Evolutionary conservation across 2,329 filamentous ascomycete species (phyloP).

Genomic region (Arthrinium phaeospermum): DNA sequence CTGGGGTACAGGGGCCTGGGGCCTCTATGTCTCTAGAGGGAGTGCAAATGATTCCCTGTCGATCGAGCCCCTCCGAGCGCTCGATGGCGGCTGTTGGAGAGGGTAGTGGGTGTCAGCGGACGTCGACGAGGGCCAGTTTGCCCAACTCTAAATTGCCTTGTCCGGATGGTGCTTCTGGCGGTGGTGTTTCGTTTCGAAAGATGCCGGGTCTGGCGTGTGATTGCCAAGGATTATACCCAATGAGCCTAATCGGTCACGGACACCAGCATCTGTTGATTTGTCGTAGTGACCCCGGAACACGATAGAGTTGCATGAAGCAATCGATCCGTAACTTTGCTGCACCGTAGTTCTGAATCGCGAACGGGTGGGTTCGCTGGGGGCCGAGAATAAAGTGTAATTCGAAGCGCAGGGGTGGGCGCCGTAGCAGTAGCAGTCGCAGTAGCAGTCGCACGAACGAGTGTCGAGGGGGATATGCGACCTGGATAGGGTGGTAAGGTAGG

Average conservation of each 20-base stretch:
- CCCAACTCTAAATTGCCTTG: conserved; percentile 14
- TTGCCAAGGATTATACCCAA: neutral
- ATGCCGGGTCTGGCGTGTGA: neutral
- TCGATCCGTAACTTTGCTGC: conserved; percentile 7
- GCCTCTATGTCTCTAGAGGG: neutral
- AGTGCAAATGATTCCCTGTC: neutral
- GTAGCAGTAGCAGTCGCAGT: neutral
- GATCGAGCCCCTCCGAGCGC: conserved; percentile 12
- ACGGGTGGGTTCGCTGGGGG: neutral
- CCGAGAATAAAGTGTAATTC: neutral
- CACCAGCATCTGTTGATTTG: neutral
- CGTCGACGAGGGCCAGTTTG: conserved; percentile 7
- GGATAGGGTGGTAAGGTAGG: neutral
- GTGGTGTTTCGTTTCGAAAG: neutral
- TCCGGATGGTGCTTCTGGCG: neutral
- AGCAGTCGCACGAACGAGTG: neutral
- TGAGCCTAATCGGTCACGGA: conserved; percentile 1
- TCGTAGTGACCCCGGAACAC: neutral
- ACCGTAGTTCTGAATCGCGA: neutral
- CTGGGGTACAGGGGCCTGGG: conserved; percentile 11
- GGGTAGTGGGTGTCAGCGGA: conserved; percentile 15
- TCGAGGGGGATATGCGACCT: neutral
- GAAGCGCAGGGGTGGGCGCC: neutral
- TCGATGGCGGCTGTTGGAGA: conserved; percentile 6
- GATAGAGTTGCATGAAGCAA: conserved; percentile 16